Conservation (phyloP, 768 basidiomycete species). For the Chiua virens region DNA sequence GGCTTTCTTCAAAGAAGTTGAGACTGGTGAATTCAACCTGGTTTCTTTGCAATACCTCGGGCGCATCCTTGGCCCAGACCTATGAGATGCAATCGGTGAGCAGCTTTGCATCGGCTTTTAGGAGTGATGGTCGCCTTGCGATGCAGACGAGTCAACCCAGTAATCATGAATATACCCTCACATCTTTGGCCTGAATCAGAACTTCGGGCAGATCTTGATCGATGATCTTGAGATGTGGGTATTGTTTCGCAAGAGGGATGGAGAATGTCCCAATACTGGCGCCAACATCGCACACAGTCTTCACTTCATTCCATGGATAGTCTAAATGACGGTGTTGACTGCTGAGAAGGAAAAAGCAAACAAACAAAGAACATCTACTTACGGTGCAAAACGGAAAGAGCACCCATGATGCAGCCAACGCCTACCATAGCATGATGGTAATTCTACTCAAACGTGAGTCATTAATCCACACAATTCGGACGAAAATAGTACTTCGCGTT, state of each 20-base stretch:
- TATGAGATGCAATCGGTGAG: too few relatives aligned
- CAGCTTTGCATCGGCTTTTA: neutral
- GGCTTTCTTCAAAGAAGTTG: conserved; percentile 31
- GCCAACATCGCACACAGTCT: conserved; percentile 35
- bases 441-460: conserved; percentile 4
- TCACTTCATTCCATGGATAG: too few relatives aligned
- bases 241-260: conserved; percentile 28
- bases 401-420: conserved; percentile 24
- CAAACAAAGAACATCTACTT: neutral
- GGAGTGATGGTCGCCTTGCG: too few relatives aligned
- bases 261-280: conserved; percentile 35
- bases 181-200: conserved; percentile 18
- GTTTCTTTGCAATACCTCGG: conserved; percentile 22
- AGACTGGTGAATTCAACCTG: conserved; percentile 28
- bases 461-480: neutral
- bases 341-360: conserved; percentile 11
- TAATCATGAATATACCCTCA: too few relatives aligned
- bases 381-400: conserved; percentile 24
- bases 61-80: conserved; percentile 26
- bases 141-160: too few relatives aligned
- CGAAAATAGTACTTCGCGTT: conserved; percentile 10
- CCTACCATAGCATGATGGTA: conserved; percentile 27
- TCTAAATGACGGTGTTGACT: conserved; percentile 11
- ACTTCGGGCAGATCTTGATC: conserved; percentile 32
- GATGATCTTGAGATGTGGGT: conserved; percentile 31